Evolutionary conservation across 2,329 filamentous ascomycete genomes (phyloP).

Genomic region (Macrophomina pseudophaseolina): DNA sequence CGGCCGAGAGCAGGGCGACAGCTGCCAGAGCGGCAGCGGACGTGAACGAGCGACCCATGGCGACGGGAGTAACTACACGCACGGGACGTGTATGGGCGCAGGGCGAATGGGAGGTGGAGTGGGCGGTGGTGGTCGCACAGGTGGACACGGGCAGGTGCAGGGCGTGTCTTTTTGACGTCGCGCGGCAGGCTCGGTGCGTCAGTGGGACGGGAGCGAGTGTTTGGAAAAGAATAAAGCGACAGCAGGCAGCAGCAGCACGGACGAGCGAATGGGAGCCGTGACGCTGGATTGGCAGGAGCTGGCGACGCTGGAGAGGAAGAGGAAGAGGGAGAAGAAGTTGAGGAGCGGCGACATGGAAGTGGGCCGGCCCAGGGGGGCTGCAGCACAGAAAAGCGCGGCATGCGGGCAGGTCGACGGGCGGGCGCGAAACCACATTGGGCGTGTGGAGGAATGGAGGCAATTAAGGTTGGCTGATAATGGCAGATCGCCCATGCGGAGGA

Average conservation of each 20-base stretch:
- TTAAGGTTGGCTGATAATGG: conserved; percentile 12
- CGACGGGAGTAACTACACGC: conserved; percentile 16
- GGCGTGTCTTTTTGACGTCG: not conserved
- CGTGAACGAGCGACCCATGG: conserved; percentile 24
- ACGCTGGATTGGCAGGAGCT: not conserved
- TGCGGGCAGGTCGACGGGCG: conserved; percentile 5
- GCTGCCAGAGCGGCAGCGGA: conserved; percentile 26
- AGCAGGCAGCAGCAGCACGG: conserved; percentile 6
- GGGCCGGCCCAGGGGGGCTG: conserved; percentile 6
- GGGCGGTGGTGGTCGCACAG: not conserved
- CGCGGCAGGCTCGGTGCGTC: conserved; percentile 2
- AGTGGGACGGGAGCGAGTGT: conserved; percentile 3
- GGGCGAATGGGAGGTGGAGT: not conserved
- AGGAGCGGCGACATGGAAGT: not conserved
- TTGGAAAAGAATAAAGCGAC: not conserved
- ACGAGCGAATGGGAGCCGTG: conserved; percentile 9
- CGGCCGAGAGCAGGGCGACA: conserved; percentile 33
- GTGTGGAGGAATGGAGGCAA: conserved; percentile 23
- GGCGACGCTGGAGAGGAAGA: not conserved
- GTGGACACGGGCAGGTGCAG: not conserved
- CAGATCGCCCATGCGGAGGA: conserved; percentile 21
- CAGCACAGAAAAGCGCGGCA: conserved; percentile 13
- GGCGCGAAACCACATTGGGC: conserved; percentile 9
- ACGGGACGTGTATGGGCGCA: conserved; percentile 3
- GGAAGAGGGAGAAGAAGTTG: not conserved